These are phyloP conservation scores for Tuber indicum DNA, from an alignment of 495 filamentous ascomycete species.

Conservation along the genomic window DNA sequence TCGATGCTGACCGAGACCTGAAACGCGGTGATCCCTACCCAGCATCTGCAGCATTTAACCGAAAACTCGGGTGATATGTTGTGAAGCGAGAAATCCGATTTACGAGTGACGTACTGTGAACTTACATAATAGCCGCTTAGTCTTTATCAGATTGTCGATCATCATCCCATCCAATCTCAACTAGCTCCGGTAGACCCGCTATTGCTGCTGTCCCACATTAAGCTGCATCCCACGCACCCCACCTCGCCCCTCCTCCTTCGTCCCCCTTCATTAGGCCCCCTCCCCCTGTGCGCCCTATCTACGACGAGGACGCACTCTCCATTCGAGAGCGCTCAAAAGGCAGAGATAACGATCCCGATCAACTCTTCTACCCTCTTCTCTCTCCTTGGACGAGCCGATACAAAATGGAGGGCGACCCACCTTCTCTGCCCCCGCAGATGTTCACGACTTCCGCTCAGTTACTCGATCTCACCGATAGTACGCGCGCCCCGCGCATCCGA, in stretches of 20 bases:
- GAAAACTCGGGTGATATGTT: not conserved
- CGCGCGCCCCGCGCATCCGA: conserved; percentile 38
- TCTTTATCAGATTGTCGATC: conserved; percentile 1
- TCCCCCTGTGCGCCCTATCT: not conserved
- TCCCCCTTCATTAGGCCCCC: not conserved
- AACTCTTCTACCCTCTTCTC: not conserved
- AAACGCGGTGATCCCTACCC: not conserved
- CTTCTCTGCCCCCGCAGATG: conserved; percentile 75
- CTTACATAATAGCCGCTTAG: not conserved
- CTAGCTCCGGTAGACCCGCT: not conserved
- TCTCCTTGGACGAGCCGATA: conserved; percentile 31
- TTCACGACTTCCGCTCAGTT: conserved; percentile 96
- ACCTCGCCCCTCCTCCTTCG: not conserved
- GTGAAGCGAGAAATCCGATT: not conserved
- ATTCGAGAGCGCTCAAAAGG: not conserved
- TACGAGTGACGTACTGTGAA: not conserved
- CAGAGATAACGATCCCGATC: conserved; percentile 4
- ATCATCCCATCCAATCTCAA: not conserved
- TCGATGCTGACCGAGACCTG: not conserved
- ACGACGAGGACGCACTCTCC: not conserved
- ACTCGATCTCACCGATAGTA: conserved; percentile 94
- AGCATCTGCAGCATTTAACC: not conserved
- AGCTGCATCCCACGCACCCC: not conserved
- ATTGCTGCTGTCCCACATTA: not conserved
- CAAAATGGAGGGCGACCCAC: conserved; percentile 40